These are phyloP conservation scores for Didymella lethalis DNA, from an alignment of 2,329 filamentous ascomycete genomes.

Conservation along the genomic window DNA sequence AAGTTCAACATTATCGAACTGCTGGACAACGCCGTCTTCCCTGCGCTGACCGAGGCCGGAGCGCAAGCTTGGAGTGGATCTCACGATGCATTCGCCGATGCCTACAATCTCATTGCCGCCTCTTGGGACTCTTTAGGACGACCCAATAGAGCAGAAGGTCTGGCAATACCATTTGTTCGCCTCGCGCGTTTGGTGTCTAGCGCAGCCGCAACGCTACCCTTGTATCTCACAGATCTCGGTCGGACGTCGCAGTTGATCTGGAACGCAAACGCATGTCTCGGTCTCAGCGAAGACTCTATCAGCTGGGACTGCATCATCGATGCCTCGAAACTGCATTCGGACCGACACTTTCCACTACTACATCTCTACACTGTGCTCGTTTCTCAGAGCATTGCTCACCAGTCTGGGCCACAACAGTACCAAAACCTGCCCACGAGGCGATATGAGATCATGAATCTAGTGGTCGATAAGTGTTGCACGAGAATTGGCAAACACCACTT, in stretches of 20 bases:
- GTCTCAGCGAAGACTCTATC: conserved; percentile 22
- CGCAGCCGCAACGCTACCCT: conserved; percentile 31
- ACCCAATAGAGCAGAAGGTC: conserved; percentile 32
- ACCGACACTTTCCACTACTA: conserved; percentile 35
- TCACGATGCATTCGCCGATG: conserved; percentile 30
- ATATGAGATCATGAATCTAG: conserved; percentile 38
- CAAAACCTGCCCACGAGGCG: conserved; percentile 18
- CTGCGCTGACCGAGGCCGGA: conserved; percentile 27
- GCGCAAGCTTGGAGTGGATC: conserved; percentile 3
- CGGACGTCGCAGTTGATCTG: conserved; percentile 38
- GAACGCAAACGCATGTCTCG: conserved; percentile 42
- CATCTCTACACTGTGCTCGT: conserved; percentile 45
- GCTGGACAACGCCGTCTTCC: conserved; percentile 33
- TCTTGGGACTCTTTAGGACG: conserved; percentile 40
- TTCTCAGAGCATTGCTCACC: conserved; percentile 40
- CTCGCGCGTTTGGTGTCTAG: conserved; percentile 42
- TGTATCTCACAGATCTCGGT: conserved; percentile 34
- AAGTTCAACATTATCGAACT: conserved; percentile 33
- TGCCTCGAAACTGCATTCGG: conserved; percentile 25
- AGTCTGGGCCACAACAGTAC: conserved; percentile 16
- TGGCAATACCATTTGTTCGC: conserved; percentile 41
- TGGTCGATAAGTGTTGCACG: conserved; percentile 40
- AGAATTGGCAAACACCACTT: conserved; percentile 31
- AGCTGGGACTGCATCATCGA: conserved; percentile 37
- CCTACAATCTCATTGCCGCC: conserved; percentile 34